Base-by-base conservation (phyloP, 257 asterid species). In the Solanum sitiens region DNA sequence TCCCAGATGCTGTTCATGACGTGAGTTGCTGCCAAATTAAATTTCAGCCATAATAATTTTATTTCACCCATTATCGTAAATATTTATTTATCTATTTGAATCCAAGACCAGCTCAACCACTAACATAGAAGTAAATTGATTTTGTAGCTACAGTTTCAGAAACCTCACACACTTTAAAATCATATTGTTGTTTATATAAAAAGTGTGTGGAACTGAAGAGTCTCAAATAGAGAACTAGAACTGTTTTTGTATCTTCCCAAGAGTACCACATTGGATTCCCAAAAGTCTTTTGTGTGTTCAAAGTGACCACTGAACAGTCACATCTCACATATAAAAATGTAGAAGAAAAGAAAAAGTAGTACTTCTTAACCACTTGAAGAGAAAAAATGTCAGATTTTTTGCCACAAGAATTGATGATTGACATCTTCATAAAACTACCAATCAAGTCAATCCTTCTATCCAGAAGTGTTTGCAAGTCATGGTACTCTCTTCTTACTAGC, bases 1-100 rank as follows among this genome's bases (percentile, higher is more conserved):
- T 95, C 47, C 94, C 96, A 6, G 89, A 92, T 5, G 94, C 94
- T 37, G 91, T 93, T 21, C 95, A 94, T 20, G 92, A 93, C 84
- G 92, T 90, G 72, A 91, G 94, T 88, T 88, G 61, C 83, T 76
- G 10, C 61, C 37, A 42, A 76, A 76, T 71, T 71, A 71, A 75
- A 35, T 20, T 73, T 39, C 27, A 42, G 35, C 83, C 6, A 23
- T 70, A 21, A 7, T 3, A 23, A n/a, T 44, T 77, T 42, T 25
- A 2, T 12, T 76, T 42, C 61, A 39, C 12, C 79, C 79, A 18
- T 72, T 33, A 33, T 72, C 20, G 65, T 56, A 56, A 18, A 56
- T 56, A 56, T 18, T 56, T 56, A 7, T 56, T 56, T 56, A 56
- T 56, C 25, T 18, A 56, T 18, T 56, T 56, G 11, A n/a, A 56